Conservation (phyloP, 2,329 filamentous ascomycete genomes). For the Rhexocercosporidium sp. region DNA sequence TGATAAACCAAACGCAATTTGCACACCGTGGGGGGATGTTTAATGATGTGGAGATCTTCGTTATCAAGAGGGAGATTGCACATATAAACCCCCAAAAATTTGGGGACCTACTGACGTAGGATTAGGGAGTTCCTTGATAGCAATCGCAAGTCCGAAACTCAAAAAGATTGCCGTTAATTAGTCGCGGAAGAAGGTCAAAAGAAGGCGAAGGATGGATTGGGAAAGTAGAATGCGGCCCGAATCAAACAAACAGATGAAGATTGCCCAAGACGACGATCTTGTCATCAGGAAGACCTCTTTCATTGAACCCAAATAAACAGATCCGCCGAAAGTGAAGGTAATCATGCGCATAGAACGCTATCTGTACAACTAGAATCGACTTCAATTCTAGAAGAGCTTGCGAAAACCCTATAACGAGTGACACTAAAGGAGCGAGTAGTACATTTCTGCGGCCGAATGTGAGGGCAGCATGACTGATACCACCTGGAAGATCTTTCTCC, state of each 20-base stretch:
- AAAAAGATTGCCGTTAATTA: background rate
- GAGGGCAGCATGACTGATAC: background rate
- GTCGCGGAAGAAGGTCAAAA: background rate
- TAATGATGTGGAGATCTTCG: slow-evolving; percentile 1
- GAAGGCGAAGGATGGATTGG: too few relatives aligned
- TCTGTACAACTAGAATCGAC: background rate
- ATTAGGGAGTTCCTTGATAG: background rate
- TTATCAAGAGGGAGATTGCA: slow-evolving; percentile 6
- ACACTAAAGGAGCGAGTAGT: background rate
- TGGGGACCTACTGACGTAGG: background rate
- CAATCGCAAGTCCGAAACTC: background rate
- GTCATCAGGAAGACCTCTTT: background rate
- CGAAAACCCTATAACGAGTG: background rate
- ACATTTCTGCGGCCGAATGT: background rate
- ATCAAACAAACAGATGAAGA: background rate
- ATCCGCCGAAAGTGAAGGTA: background rate
- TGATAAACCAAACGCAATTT: slow-evolving; percentile 7
- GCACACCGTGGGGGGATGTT: slow-evolving; percentile 1
- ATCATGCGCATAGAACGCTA: background rate
- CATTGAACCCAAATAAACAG: background rate
- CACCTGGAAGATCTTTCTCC: background rate
- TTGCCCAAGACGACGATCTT: background rate
- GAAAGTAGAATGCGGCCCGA: background rate
- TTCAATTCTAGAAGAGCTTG: background rate
- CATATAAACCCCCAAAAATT: background rate